Percentiles rank a stretch among this genome's conserved stretches.
These are phyloP conservation scores for Cymbidium sinense DNA, from an alignment of 106 monocot species.

Conservation along the genomic window DNA sequence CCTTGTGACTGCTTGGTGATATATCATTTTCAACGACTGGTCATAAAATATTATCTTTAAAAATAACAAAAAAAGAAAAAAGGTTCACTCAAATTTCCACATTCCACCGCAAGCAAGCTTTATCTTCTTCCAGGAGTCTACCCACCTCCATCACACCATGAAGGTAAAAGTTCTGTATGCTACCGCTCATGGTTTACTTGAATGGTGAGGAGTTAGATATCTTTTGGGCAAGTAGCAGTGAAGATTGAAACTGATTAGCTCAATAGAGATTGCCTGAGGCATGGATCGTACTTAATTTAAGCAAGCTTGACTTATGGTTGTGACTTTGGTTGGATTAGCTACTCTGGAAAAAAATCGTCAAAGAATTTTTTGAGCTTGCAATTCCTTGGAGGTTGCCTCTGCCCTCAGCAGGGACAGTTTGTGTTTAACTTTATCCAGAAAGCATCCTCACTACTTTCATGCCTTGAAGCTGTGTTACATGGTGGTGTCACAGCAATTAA, in stretches of 20 bases:
- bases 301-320: too few relatives aligned
- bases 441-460: not conserved
- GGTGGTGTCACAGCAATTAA: not conserved
- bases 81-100: too few relatives aligned
- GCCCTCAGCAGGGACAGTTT: not conserved
- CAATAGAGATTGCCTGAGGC: not conserved
- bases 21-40: too few relatives aligned
- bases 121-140: too few relatives aligned
- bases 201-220: not conserved
- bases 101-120: too few relatives aligned
- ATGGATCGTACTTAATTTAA: too few relatives aligned
- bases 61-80: too few relatives aligned
- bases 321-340: not conserved
- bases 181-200: not conserved
- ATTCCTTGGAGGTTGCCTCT: not conserved
- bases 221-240: too few relatives aligned
- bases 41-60: too few relatives aligned
- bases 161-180: not conserved
- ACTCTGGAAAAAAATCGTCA: not conserved
- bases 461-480: not conserved
- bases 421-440: not conserved
- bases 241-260: not conserved
- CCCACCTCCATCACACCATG: not conserved
- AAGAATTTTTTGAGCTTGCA: not conserved
- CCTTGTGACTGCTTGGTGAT: too few relatives aligned